phyloP scores from a whole-genome alignment of 1,284 basidiomycete species.

The Marasmius fiardii region DNA sequence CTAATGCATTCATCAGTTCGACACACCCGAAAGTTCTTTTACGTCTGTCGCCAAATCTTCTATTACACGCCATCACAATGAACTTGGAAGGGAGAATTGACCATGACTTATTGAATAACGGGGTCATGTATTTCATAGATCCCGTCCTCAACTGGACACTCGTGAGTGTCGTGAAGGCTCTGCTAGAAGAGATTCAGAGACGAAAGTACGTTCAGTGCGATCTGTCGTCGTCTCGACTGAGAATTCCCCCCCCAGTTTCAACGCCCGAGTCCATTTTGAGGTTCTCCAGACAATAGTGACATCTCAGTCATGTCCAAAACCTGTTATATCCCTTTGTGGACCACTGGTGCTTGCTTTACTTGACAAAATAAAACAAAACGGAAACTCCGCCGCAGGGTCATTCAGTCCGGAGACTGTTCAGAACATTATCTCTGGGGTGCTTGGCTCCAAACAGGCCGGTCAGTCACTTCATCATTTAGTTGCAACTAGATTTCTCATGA shows the following conservation, averaged over 20 bases:
- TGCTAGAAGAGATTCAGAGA: conserved; percentile 58
- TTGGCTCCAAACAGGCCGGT: conserved; percentile 41
- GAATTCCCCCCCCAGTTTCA: conserved; percentile 25
- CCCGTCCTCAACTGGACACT: conserved; percentile 77
- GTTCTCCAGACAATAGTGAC: conserved; percentile 64
- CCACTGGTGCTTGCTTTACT: conserved; percentile 52
- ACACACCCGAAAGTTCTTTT: conserved; percentile 67
- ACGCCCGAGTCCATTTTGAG: conserved; percentile 45
- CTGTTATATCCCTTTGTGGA: conserved; percentile 63
- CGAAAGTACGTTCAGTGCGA: conserved; percentile 42
- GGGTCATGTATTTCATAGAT: conserved; percentile 72
- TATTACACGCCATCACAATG: conserved; percentile 56
- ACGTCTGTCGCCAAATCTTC: conserved; percentile 61
- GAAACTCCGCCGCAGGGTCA: conserved; percentile 21
- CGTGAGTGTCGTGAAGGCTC: conserved; percentile 62
- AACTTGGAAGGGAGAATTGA: conserved; percentile 54
- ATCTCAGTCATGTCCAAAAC: conserved; percentile 59
- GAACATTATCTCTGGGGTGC: conserved; percentile 37
- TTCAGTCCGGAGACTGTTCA: conserved; percentile 41
- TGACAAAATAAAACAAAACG: conserved; percentile 31
- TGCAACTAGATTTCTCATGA: conserved; percentile 11
- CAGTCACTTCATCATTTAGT: conserved; percentile 11
- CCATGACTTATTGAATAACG: conserved; percentile 63
- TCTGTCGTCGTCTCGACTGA: background rate
- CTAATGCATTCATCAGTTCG: conserved; percentile 38